Evolutionary conservation across 83 land plant species (phyloP).

Genomic region (Picea abies): DNA sequence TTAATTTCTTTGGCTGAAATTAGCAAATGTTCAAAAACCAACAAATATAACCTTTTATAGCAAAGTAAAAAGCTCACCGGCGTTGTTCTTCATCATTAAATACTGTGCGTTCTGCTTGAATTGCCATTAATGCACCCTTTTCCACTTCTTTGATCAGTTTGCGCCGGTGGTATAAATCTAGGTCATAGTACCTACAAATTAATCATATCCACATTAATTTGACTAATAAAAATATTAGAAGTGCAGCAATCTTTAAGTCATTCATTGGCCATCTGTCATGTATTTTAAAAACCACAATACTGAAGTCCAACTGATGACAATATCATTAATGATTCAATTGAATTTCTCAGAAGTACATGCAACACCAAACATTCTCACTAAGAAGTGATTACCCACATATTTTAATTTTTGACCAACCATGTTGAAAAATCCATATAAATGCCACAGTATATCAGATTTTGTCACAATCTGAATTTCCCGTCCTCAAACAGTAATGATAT

Average conservation of each 20-base stretch:
- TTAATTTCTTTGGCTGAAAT: neutral
- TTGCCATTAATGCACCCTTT: constrained; percentile 53
- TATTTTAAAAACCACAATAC: neutral
- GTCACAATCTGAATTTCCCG: neutral
- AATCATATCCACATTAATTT: constrained; percentile 11
- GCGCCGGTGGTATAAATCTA: constrained; percentile 84
- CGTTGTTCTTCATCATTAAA: constrained; percentile 98
- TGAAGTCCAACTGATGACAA: constrained; percentile 11
- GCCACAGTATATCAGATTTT: neutral
- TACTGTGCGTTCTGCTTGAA: constrained; percentile 69
- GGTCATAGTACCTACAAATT: constrained; percentile 72
- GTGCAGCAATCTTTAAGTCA: neutral
- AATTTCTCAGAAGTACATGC: neutral
- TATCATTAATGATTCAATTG: neutral
- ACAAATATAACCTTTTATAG: too few relatives aligned
- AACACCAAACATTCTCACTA: neutral
- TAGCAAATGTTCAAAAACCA: neutral
- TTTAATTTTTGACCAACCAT: too few relatives aligned
- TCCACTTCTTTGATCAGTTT: constrained; percentile 70
- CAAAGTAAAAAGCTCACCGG: constrained; percentile 46
- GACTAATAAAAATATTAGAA: neutral
- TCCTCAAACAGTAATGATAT: neutral
- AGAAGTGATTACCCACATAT: neutral
- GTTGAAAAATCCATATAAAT: neutral
- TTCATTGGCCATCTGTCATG: neutral